Base-by-base conservation (phyloP, 2,329 filamentous ascomycete genomes). In the Ceratocystis alfenasii region DNA sequence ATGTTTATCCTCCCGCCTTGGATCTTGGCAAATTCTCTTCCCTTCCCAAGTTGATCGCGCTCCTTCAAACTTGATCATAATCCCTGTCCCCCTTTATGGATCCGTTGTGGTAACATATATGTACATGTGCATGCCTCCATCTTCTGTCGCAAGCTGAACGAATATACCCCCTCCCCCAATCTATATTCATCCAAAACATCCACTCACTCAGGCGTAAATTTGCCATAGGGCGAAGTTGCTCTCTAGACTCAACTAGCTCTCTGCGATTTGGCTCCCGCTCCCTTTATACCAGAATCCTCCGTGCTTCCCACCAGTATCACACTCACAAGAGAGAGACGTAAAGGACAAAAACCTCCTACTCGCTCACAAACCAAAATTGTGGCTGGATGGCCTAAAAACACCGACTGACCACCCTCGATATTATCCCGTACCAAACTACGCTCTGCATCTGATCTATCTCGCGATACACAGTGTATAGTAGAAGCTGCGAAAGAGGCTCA, bases 51-150 rank as follows among this genome's bases (percentile, higher is more conserved):
- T 25, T 33, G 63, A 45, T 62, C 33, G 36, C 60, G 60, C 45
- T 62, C 44, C 36, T 41, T 44, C 25, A 15, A 28, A 25, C 28
- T 41, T 15, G 45, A 15, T 20, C 33, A 17, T 30, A 30, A 59
- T 59, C 55, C 55, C 55, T 59, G 55, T 12, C 55, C 55, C 55
- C 55, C 48, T 53, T 57, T 36, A 59, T 36, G 41, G 25, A 25
- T 15, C 55, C 20, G 33, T 33, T 25, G 15, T 30, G 33, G 25
- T 22, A 33, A 12, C 53, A 15, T 30, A 25, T 57, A 28, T 57
- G 22, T 25, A 55, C 46, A 41, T 41, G 36, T 55, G 50, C 22
- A 22, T 36, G 20, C 28, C 30, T 30, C 17, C 55, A 30, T 36
- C 33, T 20, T 25, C 17, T 36, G 55, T 59, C 55, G 55, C 55